These are phyloP conservation scores for Penicillium flavigenum DNA, from an alignment of 495 filamentous ascomycete genomes.

Conservation along the genomic window DNA sequence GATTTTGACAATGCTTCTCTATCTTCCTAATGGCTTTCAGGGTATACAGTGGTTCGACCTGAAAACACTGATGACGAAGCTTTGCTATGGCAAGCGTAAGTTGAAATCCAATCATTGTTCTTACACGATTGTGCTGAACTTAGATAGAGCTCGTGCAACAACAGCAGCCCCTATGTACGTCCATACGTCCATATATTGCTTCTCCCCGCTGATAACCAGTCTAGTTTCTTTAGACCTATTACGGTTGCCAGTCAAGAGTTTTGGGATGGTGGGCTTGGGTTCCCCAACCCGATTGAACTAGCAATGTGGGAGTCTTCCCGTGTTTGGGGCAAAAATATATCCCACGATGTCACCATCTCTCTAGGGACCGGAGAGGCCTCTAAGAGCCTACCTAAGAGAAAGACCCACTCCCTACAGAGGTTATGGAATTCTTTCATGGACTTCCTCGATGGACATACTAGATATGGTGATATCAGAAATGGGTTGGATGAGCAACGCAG, in stretches of 20 bases:
- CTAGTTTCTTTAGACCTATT: constrained; percentile 23
- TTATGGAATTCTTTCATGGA: constrained; percentile 25
- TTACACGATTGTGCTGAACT: neutral
- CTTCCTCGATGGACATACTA: constrained; percentile 21
- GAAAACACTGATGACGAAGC: neutral
- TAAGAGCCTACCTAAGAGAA: constrained; percentile 1
- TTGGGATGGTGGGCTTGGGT: constrained; percentile 33
- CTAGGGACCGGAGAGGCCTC: constrained; percentile 26
- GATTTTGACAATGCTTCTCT: neutral
- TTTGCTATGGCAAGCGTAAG: neutral
- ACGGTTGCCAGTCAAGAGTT: constrained; percentile 24
- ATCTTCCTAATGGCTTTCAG: constrained; percentile 1
- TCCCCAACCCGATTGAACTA: constrained; percentile 37
- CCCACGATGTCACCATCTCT: constrained; percentile 26
- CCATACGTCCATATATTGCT: neutral
- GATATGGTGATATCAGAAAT: constrained; percentile 8
- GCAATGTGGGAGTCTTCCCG: constrained; percentile 27
- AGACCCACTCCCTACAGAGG: constrained; percentile 18
- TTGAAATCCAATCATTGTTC: neutral
- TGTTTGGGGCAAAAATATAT: constrained; percentile 21
- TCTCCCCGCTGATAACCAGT: neutral
- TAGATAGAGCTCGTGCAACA: constrained; percentile 26
- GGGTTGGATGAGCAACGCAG: constrained; percentile 1
- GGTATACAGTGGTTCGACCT: constrained; percentile 4
- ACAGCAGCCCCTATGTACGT: constrained; percentile 29